Evolutionary conservation across 805 yeast genomes (phyloP).

Genomic region (Lachancea lanzarotensis): DNA sequence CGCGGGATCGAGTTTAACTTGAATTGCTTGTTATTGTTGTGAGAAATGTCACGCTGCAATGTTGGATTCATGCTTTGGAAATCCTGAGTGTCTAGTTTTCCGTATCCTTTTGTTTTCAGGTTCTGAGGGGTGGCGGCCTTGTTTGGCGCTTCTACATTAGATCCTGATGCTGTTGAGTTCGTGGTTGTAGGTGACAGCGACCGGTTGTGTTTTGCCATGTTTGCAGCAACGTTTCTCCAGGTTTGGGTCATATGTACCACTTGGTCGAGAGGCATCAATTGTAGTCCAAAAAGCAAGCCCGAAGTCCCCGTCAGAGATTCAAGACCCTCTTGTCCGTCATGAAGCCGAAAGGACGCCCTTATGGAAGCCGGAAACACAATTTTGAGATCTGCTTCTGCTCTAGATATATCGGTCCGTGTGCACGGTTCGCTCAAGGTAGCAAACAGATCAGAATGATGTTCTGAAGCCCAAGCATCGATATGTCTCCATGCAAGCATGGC

Average conservation of each 20-base stretch:
- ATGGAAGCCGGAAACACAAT: slow-evolving; percentile 74
- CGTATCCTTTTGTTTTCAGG: slow-evolving; percentile 27
- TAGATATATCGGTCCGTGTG: slow-evolving; percentile 70
- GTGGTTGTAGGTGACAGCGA: slow-evolving; percentile 5
- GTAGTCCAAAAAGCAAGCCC: slow-evolving; percentile 76
- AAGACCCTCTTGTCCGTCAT: slow-evolving; percentile 85
- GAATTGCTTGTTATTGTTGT: slow-evolving; percentile 29
- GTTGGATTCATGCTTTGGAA: slow-evolving; percentile 16
- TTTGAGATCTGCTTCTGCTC: slow-evolving; percentile 76
- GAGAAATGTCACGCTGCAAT: slow-evolving; percentile 19
- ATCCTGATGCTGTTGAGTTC: background rate
- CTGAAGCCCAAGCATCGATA: slow-evolving; percentile 74
- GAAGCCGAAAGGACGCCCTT: slow-evolving; percentile 67
- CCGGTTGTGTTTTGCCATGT: slow-evolving; percentile 28
- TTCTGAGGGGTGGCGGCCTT: slow-evolving; percentile 15
- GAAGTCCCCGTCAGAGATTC: slow-evolving; percentile 62
- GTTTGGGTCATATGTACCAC: slow-evolving; percentile 72
- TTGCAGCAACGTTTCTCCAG: slow-evolving; percentile 72
- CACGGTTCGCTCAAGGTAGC: slow-evolving; percentile 76
- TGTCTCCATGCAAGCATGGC: slow-evolving; percentile 80
- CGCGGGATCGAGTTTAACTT: slow-evolving; percentile 39
- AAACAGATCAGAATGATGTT: slow-evolving; percentile 71
- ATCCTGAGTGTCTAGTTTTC: slow-evolving; percentile 14
- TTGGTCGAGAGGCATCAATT: slow-evolving; percentile 73
- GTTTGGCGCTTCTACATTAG: slow-evolving; percentile 16